Percentiles rank a stretch among this genome's conserved stretches.
Conservation (phyloP, 352 stramenopile species). For the Phytophthora multivora region DNA sequence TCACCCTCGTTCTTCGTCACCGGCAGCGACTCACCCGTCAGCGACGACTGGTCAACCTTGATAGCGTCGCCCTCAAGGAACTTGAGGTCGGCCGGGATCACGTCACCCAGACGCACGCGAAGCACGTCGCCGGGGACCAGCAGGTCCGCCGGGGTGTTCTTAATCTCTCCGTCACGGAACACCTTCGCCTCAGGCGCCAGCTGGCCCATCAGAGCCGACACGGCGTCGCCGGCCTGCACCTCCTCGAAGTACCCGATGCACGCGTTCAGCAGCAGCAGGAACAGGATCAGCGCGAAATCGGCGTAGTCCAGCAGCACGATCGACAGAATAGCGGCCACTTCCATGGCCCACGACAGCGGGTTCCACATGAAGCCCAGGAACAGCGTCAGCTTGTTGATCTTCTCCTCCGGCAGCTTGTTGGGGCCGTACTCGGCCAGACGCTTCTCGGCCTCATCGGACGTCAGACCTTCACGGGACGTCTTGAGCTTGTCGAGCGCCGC, state of each 20-base stretch:
- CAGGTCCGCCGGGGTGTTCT: slow-evolving; percentile 66
- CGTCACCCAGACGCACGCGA: slow-evolving; percentile 85
- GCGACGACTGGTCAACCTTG: slow-evolving; percentile 91
- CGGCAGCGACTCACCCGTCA: slow-evolving; percentile 94
- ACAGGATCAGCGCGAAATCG: slow-evolving; percentile 75
- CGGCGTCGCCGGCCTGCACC: slow-evolving; percentile 87
- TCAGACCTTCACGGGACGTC: slow-evolving; percentile 69
- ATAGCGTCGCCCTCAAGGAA: slow-evolving; percentile 81
- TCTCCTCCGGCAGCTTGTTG: slow-evolving; percentile 83
- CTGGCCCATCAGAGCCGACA: slow-evolving; percentile 89
- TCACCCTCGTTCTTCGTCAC: slow-evolving; percentile 87
- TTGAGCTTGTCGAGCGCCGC: slow-evolving; percentile 85
- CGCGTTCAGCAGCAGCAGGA: slow-evolving; percentile 74
- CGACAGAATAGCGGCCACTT: slow-evolving; percentile 69
- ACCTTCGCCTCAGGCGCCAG: slow-evolving; percentile 86
- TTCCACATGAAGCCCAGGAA: slow-evolving; percentile 88
- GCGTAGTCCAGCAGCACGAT: slow-evolving; percentile 82
- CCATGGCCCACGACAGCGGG: slow-evolving; percentile 85
- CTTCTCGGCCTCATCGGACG: slow-evolving; percentile 70
- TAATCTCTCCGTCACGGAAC: slow-evolving; percentile 80
- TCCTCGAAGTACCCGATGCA: slow-evolving; percentile 83
- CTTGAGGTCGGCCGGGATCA: slow-evolving; percentile 92
- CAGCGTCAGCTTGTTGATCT: slow-evolving; percentile 79
- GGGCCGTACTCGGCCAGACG: slow-evolving; percentile 77
- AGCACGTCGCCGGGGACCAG: slow-evolving; percentile 80